phyloP scores from a whole-genome alignment of 768 basidiomycete species.

The Macrolepiota fuliginosa region DNA sequence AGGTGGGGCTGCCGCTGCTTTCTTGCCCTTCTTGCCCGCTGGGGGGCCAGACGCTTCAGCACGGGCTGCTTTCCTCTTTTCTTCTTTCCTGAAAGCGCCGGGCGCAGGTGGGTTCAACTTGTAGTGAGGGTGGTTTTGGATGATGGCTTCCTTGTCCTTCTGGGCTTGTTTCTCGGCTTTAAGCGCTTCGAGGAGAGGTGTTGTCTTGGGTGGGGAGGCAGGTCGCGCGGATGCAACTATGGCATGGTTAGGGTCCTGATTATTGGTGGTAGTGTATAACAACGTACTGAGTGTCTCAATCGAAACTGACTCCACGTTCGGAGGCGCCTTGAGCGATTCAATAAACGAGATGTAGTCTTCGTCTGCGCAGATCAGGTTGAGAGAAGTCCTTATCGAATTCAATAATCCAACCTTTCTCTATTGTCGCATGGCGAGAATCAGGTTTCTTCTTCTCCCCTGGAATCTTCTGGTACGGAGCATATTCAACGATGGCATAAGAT shows the following conservation, averaged over 20 bases:
- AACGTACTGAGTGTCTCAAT: slow-evolving; percentile 62
- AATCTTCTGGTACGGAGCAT: slow-evolving; percentile 87
- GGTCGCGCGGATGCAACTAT: slow-evolving; percentile 66
- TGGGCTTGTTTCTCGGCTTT: slow-evolving; percentile 77
- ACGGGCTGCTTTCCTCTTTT: slow-evolving; percentile 28
- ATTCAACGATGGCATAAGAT: slow-evolving; percentile 88
- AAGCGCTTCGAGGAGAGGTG: slow-evolving; percentile 91
- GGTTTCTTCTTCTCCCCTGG: slow-evolving; percentile 72
- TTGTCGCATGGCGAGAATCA: slow-evolving; percentile 82
- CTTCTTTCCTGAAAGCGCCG: slow-evolving; percentile 32
- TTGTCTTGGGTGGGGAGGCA: slow-evolving; percentile 68
- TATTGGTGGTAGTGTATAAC: background rate
- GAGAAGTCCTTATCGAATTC: background rate
- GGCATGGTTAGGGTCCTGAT: slow-evolving; percentile 4
- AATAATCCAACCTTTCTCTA: slow-evolving; percentile 73
- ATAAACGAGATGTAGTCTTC: slow-evolving; percentile 84
- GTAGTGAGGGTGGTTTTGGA: slow-evolving; percentile 72
- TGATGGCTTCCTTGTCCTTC: slow-evolving; percentile 71
- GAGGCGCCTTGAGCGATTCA: slow-evolving; percentile 58
- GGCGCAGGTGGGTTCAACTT: slow-evolving; percentile 32
- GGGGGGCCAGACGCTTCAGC: slow-evolving; percentile 18
- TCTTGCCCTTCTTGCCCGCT: slow-evolving; percentile 18
- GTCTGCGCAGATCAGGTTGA: slow-evolving; percentile 40
- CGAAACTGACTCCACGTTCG: slow-evolving; percentile 52
- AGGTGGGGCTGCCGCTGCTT: slow-evolving; percentile 12